Percentiles rank a stretch among this genome's conserved stretches.
These are phyloP conservation scores for Penicillium sp. DNA, from an alignment of 2,329 filamentous ascomycete genomes.

Conservation along the genomic window DNA sequence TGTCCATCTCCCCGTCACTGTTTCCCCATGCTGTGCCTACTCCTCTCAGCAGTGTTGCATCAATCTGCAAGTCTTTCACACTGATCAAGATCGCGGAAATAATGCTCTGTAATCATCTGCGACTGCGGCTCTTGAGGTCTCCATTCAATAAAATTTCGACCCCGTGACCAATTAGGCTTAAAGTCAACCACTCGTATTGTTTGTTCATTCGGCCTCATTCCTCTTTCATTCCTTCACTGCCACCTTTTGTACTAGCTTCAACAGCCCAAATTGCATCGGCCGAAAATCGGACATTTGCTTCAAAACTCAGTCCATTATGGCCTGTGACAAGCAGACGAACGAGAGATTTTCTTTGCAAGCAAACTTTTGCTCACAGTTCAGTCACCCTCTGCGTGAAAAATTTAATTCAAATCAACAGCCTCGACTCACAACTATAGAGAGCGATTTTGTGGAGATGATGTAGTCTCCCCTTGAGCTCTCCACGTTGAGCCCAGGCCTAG, in stretches of 20 bases:
- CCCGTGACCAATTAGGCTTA: background rate
- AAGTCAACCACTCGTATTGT: background rate
- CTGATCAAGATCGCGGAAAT: background rate
- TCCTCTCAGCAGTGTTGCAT: background rate
- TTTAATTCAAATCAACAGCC: background rate
- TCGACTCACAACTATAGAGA: background rate
- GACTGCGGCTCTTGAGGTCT: background rate
- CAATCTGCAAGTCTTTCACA: background rate
- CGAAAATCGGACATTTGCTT: background rate
- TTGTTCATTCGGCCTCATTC: background rate
- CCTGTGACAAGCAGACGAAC: too few relatives aligned
- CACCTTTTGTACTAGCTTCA: background rate
- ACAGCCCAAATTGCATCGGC: background rate
- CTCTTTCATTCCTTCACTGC: background rate
- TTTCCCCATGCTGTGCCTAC: background rate
- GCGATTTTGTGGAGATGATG: conserved; percentile 14
- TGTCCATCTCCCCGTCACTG: background rate
- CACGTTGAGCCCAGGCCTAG: background rate
- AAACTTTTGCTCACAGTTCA: background rate
- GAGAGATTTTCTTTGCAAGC: background rate
- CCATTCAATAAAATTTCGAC: background rate
- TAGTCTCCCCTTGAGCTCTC: conserved; percentile 9
- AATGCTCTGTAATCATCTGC: background rate
- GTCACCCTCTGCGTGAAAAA: background rate
- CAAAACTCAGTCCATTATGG: too few relatives aligned